These are phyloP conservation scores for Stygiomarasmius scandens DNA, from an alignment of 1,284 basidiomycete species.

Conservation along the genomic window DNA sequence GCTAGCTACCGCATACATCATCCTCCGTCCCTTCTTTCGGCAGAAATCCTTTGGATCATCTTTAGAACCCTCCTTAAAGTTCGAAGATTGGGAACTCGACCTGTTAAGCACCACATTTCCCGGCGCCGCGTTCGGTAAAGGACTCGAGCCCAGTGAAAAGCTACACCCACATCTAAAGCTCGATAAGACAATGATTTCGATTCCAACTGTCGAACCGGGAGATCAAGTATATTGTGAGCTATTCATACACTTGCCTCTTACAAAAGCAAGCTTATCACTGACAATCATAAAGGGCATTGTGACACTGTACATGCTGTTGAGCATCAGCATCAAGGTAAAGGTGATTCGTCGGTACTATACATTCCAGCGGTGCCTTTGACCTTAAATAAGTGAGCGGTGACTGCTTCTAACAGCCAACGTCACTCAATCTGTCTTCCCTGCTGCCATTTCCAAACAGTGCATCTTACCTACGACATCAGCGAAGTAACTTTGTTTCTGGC, in stretches of 20 bases:
- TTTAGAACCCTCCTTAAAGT: constrained; percentile 4
- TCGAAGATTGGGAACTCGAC: constrained; percentile 66
- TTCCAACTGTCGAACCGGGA: constrained; percentile 65
- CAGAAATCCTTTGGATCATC: neutral
- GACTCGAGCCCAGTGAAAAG: constrained; percentile 62
- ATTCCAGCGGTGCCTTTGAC: constrained; percentile 74
- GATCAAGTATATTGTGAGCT: constrained; percentile 74
- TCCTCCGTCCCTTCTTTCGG: constrained; percentile 54
- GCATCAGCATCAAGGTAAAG: constrained; percentile 54
- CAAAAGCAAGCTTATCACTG: neutral
- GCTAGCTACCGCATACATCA: constrained; percentile 56
- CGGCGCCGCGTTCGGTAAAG: constrained; percentile 58
- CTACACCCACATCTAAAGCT: constrained; percentile 77
- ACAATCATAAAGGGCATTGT: constrained; percentile 49
- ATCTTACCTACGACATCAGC: constrained; percentile 12
- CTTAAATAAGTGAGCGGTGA: constrained; percentile 48
- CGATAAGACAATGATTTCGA: constrained; percentile 51
- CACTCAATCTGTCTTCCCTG: neutral
- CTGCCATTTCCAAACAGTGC: neutral
- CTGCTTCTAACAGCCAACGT: constrained; percentile 18
- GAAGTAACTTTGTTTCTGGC: constrained; percentile 9
- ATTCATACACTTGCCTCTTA: neutral
- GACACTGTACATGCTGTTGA: constrained; percentile 80
- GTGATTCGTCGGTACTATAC: constrained; percentile 78
- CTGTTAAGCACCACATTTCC: constrained; percentile 62